Evolutionary conservation across 106 monocot species (phyloP), one percentile per base, ranked within the genome.

Genomic region (Xerophyta viscosa): DNA sequence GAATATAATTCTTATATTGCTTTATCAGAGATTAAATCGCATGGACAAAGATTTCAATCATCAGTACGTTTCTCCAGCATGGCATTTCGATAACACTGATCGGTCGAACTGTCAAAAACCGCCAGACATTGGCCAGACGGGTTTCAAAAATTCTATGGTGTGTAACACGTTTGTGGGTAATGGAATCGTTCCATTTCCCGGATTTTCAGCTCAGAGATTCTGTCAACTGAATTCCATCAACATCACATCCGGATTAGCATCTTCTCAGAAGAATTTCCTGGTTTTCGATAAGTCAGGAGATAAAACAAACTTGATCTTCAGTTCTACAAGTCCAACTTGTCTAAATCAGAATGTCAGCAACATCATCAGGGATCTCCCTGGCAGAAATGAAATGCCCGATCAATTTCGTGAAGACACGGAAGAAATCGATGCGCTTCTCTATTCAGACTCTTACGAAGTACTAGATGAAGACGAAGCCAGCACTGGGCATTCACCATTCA

Each of bases 371-470:
- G 56, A 70, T 14, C 15, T 62, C 11, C 61, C 48, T 3, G 61
- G 62, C 29, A 64, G 58, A 24, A 21, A 46, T 57, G 52, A 11
- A 8, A 18, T 17, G 8, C 50, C 66, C 20, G 77, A 72, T 24
- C n/a, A n/a, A n/a, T 77, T 78, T 73, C 72, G 69, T 27, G 91
- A 91, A 67, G 75, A 91, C 37, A 66, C 75, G 0, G 92, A 92
- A 6, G 92, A 83, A 51, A 92, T 92, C 25, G 68, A 92, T 60
- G 92, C 86, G 6, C 70, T 92, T 17, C 62, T 92, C 0, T 76
- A 82, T 28, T 91, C 91, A n/a, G 84, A 78, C 52, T 85, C 85
- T 5, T 78, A 86, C 17, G 68, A 78, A 20, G 46, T 46, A 13
- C 41, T 48, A 21, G 63, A 65, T 9, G 77, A 77, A 33, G 65